Evolutionary conservation across 306 rosid species (phyloP).

Genomic region (Begonia loranthoides): DNA sequence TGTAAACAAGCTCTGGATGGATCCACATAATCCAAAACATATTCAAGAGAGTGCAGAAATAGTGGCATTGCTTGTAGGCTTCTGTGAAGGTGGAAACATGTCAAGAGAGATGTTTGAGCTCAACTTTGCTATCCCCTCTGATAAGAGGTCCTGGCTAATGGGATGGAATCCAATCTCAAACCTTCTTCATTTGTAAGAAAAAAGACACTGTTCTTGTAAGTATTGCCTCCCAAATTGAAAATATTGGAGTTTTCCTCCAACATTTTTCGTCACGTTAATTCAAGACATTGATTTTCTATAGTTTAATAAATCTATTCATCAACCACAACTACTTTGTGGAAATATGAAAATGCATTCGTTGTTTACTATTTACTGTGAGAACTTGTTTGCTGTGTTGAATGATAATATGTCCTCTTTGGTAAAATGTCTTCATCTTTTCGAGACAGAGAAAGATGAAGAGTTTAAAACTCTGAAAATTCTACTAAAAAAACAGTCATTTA

Average conservation of each 20-base stretch:
- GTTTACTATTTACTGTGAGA: no score
- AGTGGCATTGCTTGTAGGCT: constrained; percentile 93
- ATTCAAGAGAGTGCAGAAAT: constrained; percentile 88
- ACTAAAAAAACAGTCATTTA: no score
- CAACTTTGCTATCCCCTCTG: constrained; percentile 81
- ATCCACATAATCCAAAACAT: constrained; percentile 73
- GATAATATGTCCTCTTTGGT: no score
- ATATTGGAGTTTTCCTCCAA: constrained; percentile 23
- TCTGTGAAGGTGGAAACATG: constrained; percentile 81
- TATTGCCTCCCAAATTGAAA: constrained; percentile 12
- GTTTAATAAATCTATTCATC: no score
- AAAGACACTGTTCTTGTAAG: constrained; percentile 18
- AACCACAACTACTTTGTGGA: no score
- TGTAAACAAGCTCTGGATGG: constrained; percentile 82
- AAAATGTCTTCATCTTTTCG: no score
- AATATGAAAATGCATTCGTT: no score
- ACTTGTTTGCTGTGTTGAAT: no score
- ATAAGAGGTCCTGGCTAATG: constrained; percentile 72
- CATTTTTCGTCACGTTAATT: neutral
- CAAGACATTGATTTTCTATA: neutral
- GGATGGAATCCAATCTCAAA: constrained; percentile 85
- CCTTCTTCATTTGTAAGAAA: constrained; percentile 51
- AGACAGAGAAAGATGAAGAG: no score
- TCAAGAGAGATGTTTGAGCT: constrained; percentile 97
- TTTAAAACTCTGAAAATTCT: no score